Evolutionary conservation across 164 flowering plant species (phyloP).

Genomic region (Nelumbo lutea): DNA sequence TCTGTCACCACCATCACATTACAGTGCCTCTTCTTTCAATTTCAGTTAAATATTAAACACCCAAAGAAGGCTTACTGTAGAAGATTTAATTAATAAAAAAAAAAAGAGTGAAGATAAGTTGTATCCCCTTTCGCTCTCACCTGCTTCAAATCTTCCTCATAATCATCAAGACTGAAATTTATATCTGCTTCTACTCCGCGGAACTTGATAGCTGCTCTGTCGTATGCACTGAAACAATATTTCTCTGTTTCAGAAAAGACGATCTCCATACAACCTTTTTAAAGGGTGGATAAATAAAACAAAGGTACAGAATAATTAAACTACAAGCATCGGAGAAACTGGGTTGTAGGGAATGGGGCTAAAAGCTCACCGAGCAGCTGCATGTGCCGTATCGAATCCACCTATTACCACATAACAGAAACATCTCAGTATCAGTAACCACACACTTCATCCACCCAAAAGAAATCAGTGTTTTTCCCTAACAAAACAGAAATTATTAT

Average conservation of each 20-base stretch:
- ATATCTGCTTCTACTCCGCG: slow-evolving; percentile 95
- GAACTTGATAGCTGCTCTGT: slow-evolving; percentile 96
- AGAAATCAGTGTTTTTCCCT: background rate
- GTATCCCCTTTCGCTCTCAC: slow-evolving; percentile 21
- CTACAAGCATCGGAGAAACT: background rate
- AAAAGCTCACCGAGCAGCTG: slow-evolving; percentile 81
- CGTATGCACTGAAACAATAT: slow-evolving; percentile 74
- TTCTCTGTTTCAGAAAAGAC: background rate
- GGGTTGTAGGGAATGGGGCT: background rate
- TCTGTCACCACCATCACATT: slow-evolving; percentile 33
- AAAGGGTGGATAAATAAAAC: background rate
- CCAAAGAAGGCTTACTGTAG: slow-evolving; percentile 12
- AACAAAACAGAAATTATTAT: background rate
- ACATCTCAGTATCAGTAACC: slow-evolving; percentile 13
- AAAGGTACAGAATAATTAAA: background rate
- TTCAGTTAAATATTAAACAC: background rate
- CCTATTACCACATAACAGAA: slow-evolving; percentile 32
- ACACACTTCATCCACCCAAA: background rate
- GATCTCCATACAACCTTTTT: background rate
- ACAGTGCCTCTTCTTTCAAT: background rate
- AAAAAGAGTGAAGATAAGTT: background rate
- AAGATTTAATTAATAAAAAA: slow-evolving; percentile 17
- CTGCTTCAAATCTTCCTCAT: slow-evolving; percentile 89
- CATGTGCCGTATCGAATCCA: slow-evolving; percentile 99
- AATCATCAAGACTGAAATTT: slow-evolving; percentile 79